Evolutionary conservation across 345 rosid species (phyloP).

Genomic region (Cardamine chenopodiifolia): DNA sequence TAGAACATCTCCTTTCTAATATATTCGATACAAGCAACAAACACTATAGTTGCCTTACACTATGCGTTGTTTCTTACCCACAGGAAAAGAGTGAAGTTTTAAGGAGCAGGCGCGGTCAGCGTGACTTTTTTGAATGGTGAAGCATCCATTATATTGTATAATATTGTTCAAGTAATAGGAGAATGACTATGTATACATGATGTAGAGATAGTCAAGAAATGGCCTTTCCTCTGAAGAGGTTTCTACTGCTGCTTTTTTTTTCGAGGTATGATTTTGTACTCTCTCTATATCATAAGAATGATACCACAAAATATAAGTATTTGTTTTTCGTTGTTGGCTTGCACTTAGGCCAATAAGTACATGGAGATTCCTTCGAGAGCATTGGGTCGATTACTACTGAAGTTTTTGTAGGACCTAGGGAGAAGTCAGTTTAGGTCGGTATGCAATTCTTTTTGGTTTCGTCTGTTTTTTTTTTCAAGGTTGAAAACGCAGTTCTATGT

Average conservation of each 20-base stretch:
- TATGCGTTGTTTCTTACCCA: constrained; percentile 20
- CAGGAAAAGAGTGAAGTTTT: constrained; percentile 67
- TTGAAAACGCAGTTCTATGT: constrained; percentile 17
- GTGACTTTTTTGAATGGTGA: constrained; percentile 46
- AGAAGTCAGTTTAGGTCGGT: constrained; percentile 34
- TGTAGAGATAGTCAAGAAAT: constrained; percentile 39
- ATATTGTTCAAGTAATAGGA: constrained; percentile 28
- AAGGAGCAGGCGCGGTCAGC: constrained; percentile 57
- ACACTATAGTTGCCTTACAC: constrained; percentile 9
- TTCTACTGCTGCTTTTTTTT: constrained; percentile 56
- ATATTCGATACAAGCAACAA: constrained; percentile 15
- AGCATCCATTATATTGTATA: constrained; percentile 27
- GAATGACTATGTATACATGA: constrained; percentile 26
- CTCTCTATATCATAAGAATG: constrained; percentile 13
- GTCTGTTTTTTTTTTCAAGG: neutral
- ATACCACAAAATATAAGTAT: neutral
- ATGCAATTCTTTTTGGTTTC: constrained; percentile 28
- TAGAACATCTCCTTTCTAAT: constrained; percentile 31
- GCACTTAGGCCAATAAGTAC: constrained; percentile 26
- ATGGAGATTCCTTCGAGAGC: constrained; percentile 23
- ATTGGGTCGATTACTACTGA: constrained; percentile 22
- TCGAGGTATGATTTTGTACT: constrained; percentile 51
- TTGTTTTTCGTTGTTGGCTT: constrained; percentile 18
- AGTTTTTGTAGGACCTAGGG: constrained; percentile 32
- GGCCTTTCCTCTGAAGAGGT: constrained; percentile 51